Percentiles rank a stretch among this genome's conserved stretches.
phyloP scores from a whole-genome alignment of 2,329 filamentous ascomycete species.

The Beauveria scarabaeidicola region DNA sequence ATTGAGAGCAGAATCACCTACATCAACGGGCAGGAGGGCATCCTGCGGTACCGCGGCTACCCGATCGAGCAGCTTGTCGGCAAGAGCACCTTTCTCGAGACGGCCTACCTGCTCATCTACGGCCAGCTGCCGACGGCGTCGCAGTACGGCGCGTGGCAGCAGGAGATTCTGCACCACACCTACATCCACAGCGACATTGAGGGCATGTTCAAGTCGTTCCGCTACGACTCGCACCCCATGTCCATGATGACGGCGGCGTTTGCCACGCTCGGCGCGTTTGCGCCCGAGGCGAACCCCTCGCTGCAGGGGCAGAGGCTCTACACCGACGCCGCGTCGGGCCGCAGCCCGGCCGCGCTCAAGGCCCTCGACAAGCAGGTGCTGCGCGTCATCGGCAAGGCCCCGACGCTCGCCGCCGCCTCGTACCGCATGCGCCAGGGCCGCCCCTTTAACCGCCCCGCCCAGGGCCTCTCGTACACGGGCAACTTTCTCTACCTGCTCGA shows the following conservation, averaged over 20 bases:
- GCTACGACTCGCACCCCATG: slow-evolving; percentile 45
- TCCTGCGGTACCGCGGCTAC: slow-evolving; percentile 43
- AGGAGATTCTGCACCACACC: slow-evolving; percentile 43
- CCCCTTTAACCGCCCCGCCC: slow-evolving; percentile 40
- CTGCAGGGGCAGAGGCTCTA: slow-evolving; percentile 42
- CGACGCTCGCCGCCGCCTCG: slow-evolving; percentile 40
- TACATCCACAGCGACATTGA: slow-evolving; percentile 41
- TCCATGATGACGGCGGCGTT: slow-evolving; percentile 42
- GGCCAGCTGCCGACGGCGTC: slow-evolving; percentile 37
- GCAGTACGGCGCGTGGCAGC: slow-evolving; percentile 34
- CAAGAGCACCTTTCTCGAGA: slow-evolving; percentile 41
- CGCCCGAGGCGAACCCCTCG: slow-evolving; percentile 41
- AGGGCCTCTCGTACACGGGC: slow-evolving; percentile 41
- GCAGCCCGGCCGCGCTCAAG: slow-evolving; percentile 30
- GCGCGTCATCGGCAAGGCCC: slow-evolving; percentile 42
- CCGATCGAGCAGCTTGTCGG: slow-evolving; percentile 42
- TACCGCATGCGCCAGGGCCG: slow-evolving; percentile 46
- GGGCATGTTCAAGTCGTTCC: slow-evolving; percentile 42
- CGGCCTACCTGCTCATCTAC: slow-evolving; percentile 42
- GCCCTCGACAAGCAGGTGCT: slow-evolving; percentile 44
- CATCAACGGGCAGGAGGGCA: slow-evolving; percentile 43
- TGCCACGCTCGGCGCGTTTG: slow-evolving; percentile 40
- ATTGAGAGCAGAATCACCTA: slow-evolving; percentile 42
- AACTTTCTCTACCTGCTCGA: slow-evolving; percentile 49
- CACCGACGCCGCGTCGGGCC: slow-evolving; percentile 33